Percentiles rank a stretch among this genome's conserved stretches.
phyloP scores from a whole-genome alignment of 2,329 filamentous ascomycete species.

The Thelonectria olida region DNA sequence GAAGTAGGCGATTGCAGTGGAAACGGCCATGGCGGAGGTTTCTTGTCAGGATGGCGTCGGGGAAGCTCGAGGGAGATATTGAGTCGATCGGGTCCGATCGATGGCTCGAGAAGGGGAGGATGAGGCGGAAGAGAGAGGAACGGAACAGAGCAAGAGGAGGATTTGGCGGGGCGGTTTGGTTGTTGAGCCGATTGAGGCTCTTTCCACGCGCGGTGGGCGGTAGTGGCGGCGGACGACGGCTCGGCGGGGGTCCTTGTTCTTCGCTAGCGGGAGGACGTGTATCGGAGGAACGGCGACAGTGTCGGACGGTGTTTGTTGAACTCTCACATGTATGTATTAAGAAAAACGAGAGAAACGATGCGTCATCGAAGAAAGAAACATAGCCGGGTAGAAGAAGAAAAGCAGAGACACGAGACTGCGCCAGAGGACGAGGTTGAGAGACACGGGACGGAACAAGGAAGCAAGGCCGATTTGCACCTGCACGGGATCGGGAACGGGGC shows the following conservation, averaged over 20 bases:
- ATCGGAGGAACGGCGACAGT: neutral
- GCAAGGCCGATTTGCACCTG: slow-evolving; percentile 19
- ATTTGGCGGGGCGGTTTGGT: slow-evolving; percentile 20
- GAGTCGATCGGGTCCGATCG: neutral
- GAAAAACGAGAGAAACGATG: neutral
- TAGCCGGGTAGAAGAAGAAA: neutral
- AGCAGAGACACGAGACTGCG: neutral
- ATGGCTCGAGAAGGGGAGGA: neutral
- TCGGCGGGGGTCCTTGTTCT: slow-evolving; percentile 19
- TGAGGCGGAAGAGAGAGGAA: neutral
- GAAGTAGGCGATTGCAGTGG: slow-evolving; percentile 56
- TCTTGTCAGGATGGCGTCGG: neutral
- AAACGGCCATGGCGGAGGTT: slow-evolving; percentile 48
- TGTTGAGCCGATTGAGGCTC: slow-evolving; percentile 23
- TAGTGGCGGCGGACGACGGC: slow-evolving; percentile 17
- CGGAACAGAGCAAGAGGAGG: neutral
- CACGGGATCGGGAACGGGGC: slow-evolving; percentile 24
- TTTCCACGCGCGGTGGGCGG: slow-evolving; percentile 11
- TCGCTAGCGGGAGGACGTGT: slow-evolving; percentile 8
- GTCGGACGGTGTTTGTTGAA: neutral
- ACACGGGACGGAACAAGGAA: slow-evolving; percentile 7
- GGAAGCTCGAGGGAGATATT: neutral
- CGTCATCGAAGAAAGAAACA: slow-evolving; percentile 14
- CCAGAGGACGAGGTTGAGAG: slow-evolving; percentile 4
- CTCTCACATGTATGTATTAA: neutral